Percentiles rank a stretch among this genome's conserved stretches.
Conservation (phyloP, 495 filamentous ascomycete genomes). For the Baudoinia panamericana region DNA sequence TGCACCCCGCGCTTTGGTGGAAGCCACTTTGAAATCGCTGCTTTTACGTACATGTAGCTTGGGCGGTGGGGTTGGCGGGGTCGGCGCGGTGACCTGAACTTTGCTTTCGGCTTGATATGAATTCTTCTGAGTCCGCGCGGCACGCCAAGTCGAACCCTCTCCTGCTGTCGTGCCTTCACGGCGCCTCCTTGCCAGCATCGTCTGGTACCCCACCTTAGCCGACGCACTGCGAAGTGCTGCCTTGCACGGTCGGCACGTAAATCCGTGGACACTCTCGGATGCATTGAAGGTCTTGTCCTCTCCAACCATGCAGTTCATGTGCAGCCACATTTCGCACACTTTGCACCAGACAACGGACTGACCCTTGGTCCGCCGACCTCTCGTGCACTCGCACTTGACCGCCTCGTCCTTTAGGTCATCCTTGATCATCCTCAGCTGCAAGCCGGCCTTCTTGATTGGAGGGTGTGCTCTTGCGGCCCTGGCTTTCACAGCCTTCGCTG, state of each 20-base stretch:
- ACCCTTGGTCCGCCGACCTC: not conserved
- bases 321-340: not conserved
- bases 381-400: conserved; percentile 4
- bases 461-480: not conserved
- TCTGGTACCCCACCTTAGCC: not conserved
- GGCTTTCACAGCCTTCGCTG: not conserved
- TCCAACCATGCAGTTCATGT: conserved; percentile 5
- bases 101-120: too few relatives aligned
- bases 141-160: too few relatives aligned
- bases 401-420: not conserved
- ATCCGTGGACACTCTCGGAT: not conserved
- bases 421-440: not conserved
- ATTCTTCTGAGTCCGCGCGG: too few relatives aligned
- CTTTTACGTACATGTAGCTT: too few relatives aligned
- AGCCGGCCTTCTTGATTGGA: not conserved
- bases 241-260: not conserved
- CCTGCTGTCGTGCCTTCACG: not conserved
- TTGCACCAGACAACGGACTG: conserved; percentile 1
- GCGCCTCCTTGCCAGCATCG: not conserved
- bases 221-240: not conserved
- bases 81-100: not conserved
- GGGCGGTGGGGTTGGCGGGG: too few relatives aligned
- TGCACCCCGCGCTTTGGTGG: too few relatives aligned
- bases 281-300: not conserved
- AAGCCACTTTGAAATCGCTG: too few relatives aligned